phyloP scores from a whole-genome alignment of 495 filamentous ascomycete species.

The Penicillium argentinense region DNA sequence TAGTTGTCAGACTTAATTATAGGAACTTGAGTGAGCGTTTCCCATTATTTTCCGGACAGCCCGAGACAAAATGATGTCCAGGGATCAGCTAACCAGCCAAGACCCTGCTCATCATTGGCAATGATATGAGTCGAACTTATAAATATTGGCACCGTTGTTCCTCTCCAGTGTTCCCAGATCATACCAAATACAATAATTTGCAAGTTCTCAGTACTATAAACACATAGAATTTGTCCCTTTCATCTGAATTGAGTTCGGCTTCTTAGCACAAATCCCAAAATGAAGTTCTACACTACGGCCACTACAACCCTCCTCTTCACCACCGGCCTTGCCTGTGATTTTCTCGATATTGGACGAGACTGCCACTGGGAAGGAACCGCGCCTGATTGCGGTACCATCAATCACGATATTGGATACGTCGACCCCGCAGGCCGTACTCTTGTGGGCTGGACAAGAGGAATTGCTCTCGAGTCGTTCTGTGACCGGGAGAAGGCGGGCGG shows the following conservation, averaged over 20 bases:
- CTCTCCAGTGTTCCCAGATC: no score
- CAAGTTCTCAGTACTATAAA: no score
- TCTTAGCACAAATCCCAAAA: neutral
- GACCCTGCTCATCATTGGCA: neutral
- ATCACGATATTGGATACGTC: constrained; percentile 5
- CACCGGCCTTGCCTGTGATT: constrained; percentile 4
- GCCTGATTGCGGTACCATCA: constrained; percentile 5
- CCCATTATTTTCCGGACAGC: neutral
- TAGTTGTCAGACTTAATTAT: neutral
- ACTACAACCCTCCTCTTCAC: neutral
- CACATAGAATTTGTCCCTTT: no score
- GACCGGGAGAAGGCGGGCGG: neutral
- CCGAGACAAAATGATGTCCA: neutral
- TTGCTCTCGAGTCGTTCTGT: constrained; percentile 1
- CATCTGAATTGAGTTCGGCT: no score
- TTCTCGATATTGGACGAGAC: constrained; percentile 4
- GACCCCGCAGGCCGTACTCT: constrained; percentile 3
- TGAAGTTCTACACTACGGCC: neutral
- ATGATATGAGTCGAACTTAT: no score
- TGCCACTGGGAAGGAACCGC: constrained; percentile 7
- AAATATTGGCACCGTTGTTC: no score
- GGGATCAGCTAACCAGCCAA: neutral
- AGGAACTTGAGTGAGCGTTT: neutral
- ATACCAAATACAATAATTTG: no score
- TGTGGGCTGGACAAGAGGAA: constrained; percentile 5